Base-by-base conservation (phyloP, 352 stramenopile species). In the Sclerospora graminicola region DNA sequence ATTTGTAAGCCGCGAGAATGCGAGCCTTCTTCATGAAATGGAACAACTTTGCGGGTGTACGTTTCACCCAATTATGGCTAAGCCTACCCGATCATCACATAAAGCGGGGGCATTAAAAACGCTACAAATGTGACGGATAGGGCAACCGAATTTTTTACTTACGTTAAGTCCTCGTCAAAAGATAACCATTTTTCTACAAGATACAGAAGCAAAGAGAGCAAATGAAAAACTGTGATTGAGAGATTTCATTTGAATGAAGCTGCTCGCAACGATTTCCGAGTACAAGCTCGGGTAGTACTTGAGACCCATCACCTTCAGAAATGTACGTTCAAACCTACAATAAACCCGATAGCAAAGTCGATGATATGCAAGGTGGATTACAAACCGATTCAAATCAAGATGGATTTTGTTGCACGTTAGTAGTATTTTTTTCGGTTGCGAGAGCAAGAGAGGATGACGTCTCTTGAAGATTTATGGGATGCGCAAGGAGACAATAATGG, bases 311-410 rank as follows among this genome's bases (percentile, higher is more conserved):
- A 57, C 9, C 34, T 90, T 15, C 48, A 61, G 11, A 59, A 76
- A 16, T 90, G 75, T 32, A 88, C 75, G 0, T 90, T 90, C 41
- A 66, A 64, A 9, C 75, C 79, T 5, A 52, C 61, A 20, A 86
- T 87, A 46, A 90, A 88, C 33, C 23, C 47, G 3, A 49, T 44
- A 0, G 85, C 74, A 0, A 61, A 55, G 8, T 46, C 42, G 1
- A 46, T 89, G 42, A 46, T 68, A 2, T 63, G 41, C 18, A 42
- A 45, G 16, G 57, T 52, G 1, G 55, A 70, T 29, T 78, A 88
- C 45, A 85, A 81, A 29, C 79, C 79, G 7, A 78, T 90, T 41
- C 72, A n/a, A n/a, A n/a, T n/a, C n/a, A n/a, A n/a, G n/a, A n/a
- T n/a, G n/a, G n/a, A n/a, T n/a, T n/a, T n/a, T n/a, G n/a, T n/a